A percentile compares a stretch with the other conserved stretches of the same genome.
These are phyloP conservation scores for Cinnamomum micranthum DNA, from an alignment of 164 flowering plant genomes.

Conservation along the genomic window DNA sequence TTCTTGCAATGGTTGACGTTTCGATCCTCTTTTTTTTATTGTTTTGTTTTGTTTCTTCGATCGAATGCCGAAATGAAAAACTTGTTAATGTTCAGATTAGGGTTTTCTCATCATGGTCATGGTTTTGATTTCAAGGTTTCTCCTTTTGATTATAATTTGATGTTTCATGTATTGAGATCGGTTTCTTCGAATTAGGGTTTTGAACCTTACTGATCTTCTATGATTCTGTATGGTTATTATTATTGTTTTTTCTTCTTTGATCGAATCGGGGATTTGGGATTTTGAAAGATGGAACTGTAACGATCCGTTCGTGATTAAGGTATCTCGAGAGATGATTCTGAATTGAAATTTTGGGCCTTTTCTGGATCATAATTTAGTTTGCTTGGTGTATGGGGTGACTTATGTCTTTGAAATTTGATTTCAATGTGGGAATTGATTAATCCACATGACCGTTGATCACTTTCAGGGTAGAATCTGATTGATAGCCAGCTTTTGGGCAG, in stretches of 20 bases:
- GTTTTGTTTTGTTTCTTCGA: no score
- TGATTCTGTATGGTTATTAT: background rate
- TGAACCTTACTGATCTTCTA: background rate
- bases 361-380: no score
- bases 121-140: background rate
- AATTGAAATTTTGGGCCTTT: background rate
- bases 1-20: no score
- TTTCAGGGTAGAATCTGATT: background rate
- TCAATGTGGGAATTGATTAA: background rate
- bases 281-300: background rate
- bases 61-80: no score
- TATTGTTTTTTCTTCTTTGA: background rate
- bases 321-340: no score
- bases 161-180: background rate
- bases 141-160: background rate
- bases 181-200: background rate
- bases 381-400: background rate
- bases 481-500: no score
- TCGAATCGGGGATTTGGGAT: background rate
- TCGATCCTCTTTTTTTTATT: no score
- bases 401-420: no score
- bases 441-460: background rate
- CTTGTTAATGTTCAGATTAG: no score
- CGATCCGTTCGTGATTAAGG: no score
- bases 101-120: no score